phyloP scores from a whole-genome alignment of 768 basidiomycete genomes.

The Podaxis sp. region DNA sequence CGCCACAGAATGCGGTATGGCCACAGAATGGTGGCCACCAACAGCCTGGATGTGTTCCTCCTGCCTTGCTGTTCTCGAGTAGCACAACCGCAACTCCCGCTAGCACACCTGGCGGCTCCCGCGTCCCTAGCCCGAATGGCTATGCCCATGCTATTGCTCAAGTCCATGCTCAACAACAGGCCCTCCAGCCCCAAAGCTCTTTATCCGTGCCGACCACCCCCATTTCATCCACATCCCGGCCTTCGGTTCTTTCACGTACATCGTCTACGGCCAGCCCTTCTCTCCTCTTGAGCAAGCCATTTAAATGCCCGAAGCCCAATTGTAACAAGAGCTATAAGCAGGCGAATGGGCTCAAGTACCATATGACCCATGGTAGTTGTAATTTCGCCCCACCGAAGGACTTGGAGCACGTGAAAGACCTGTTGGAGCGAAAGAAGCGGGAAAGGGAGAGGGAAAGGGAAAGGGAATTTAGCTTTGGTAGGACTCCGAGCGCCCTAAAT shows the following conservation, averaged over 20 bases:
- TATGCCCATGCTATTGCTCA: slow-evolving; percentile 8
- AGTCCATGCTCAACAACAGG: slow-evolving; percentile 21
- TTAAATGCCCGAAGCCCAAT: slow-evolving; percentile 90
- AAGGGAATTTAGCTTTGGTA: slow-evolving; percentile 20
- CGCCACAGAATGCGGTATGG: slow-evolving; percentile 5
- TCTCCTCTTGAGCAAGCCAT: slow-evolving; percentile 77
- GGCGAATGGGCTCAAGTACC: slow-evolving; percentile 92
- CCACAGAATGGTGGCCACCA: slow-evolving; percentile 13
- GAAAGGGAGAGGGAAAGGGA: slow-evolving; percentile 27
- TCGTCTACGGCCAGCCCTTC: slow-evolving; percentile 42
- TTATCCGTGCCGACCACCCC: slow-evolving; percentile 17
- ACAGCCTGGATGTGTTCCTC: slow-evolving; percentile 50
- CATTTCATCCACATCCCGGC: slow-evolving; percentile 14
- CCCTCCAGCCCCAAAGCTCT: slow-evolving; percentile 8
- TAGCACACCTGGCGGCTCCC: slow-evolving; percentile 44
- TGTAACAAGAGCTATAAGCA: slow-evolving; percentile 98
- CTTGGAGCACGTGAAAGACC: slow-evolving; percentile 67
- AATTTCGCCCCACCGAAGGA: slow-evolving; percentile 91
- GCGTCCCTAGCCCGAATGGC: slow-evolving; percentile 26
- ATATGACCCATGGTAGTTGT: slow-evolving; percentile 89
- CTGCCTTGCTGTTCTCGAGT: slow-evolving; percentile 56
- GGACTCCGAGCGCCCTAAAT: slow-evolving; percentile 8
- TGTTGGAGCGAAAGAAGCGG: slow-evolving; percentile 54
- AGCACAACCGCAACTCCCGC: slow-evolving; percentile 32
- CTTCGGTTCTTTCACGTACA: slow-evolving; percentile 11